Evolutionary conservation across 345 rosid species (phyloP), one percentile per base, ranked within the genome.

Genomic region (Capsella bursapastoris): DNA sequence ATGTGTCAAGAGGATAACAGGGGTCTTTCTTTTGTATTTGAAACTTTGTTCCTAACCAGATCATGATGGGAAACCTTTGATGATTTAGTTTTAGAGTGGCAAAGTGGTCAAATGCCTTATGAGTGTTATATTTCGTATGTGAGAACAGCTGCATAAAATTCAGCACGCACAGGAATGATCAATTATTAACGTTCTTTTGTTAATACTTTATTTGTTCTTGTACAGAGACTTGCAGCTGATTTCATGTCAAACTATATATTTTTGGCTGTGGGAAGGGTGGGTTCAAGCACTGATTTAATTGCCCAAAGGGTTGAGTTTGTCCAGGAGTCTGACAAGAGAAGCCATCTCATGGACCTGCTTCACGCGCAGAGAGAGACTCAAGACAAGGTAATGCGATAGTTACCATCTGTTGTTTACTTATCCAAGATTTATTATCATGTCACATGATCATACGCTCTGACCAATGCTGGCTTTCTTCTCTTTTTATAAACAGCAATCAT

Each of bases 331-430:
- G 99, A 96, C 80, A 96, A 96, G 82, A 90, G 96, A 84, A 96
- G 99, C 58, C 95, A 92, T 70, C 98, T 96, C 64, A 96, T 96
- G 99, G 99, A 96, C 76, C 91, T 96, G 73, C 97, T 96, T 71
- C 96, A 92, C 43, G 99, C 99, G 2, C 99, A 96, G 75, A 87
- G 87, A 79, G 93, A 79, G 57, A 85, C 70, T 66, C 91, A 89
- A 40, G 88, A 84, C 71, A 96, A 88, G 97, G 99, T 95, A 83
- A 49, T 77, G 32, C 28, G 9, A 43, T 28, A n/a, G 41, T 56
- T 71, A 51, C 57, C 25, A 27, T 48, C 63, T 60, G 38, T 57
- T 44, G 57, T 57, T 57, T 41, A 50, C 67, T 64, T 71, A 49
- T 43, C 9, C 28, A 60, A 25, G 37, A 45, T n/a, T 40, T 60